These are phyloP conservation scores for Amanita pallidorosea DNA, from an alignment of 768 basidiomycete species.

Conservation along the genomic window DNA sequence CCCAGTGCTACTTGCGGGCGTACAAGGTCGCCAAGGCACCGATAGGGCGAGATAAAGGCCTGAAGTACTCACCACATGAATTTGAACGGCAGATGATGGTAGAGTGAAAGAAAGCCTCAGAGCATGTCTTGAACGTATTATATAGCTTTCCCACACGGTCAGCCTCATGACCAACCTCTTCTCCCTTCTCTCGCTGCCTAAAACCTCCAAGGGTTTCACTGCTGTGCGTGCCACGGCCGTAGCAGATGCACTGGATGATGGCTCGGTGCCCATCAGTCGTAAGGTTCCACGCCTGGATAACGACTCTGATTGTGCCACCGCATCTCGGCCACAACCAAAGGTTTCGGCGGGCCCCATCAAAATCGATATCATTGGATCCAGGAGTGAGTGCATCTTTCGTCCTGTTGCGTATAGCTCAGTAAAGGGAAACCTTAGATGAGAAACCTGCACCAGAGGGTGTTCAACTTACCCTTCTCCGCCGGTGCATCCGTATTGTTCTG, in stretches of 20 bases:
- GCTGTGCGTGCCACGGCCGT: constrained; percentile 24
- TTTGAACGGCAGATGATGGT: no score
- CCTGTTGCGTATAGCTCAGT: background rate
- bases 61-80: background rate
- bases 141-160: background rate
- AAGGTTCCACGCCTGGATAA: constrained; percentile 58
- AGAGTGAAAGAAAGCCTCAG: no score
- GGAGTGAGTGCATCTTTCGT: constrained; percentile 18
- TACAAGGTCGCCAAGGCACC: background rate
- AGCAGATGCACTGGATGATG: constrained; percentile 25
- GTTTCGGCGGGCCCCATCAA: constrained; percentile 25
- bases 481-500: constrained; percentile 30
- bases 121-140: no score
- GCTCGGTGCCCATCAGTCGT: constrained; percentile 48
- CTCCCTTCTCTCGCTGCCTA: constrained; percentile 34
- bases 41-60: background rate
- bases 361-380: constrained; percentile 35
- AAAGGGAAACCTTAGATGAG: background rate
- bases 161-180: constrained; percentile 24
- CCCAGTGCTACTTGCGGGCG: background rate
- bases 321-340: constrained; percentile 35
- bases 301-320: constrained; percentile 60
- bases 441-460: constrained; percentile 15
- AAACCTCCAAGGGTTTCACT: constrained; percentile 40
- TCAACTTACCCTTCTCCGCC: constrained; percentile 20